Conservation (phyloP, 2,329 filamentous ascomycete species). For the Trichophyton simii region DNA sequence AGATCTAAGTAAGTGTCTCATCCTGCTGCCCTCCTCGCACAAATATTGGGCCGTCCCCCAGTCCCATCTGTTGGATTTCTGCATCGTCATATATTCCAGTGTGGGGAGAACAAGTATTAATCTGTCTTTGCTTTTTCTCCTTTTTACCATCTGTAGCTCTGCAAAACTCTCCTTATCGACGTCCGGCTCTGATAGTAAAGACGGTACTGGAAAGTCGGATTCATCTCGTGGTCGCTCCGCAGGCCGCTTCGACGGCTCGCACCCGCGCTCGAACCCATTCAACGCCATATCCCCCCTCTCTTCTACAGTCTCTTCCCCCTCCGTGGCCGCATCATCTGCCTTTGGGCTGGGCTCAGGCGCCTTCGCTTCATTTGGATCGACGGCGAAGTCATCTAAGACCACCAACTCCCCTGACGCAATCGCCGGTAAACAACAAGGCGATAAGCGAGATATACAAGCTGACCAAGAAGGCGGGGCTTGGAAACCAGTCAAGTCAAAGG, state of each 20-base stretch:
- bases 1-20: slow-evolving; percentile 18
- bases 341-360: slow-evolving; percentile 91
- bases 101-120: slow-evolving; percentile 17
- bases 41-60: not conserved
- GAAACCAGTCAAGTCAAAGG: slow-evolving; percentile 28
- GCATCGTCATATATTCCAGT: slow-evolving; percentile 5
- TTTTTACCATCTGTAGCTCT: slow-evolving; percentile 41
- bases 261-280: slow-evolving; percentile 66
- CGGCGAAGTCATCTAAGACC: slow-evolving; percentile 76
- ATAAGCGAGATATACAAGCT: slow-evolving; percentile 45
- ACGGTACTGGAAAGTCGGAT: slow-evolving; percentile 41
- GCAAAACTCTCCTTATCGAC: slow-evolving; percentile 87
- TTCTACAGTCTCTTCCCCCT: slow-evolving; percentile 60
- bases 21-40: not conserved
- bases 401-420: slow-evolving; percentile 67
- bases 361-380: slow-evolving; percentile 82
- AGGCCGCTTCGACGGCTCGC: slow-evolving; percentile 64
- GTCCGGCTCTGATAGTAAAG: slow-evolving; percentile 44
- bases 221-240: slow-evolving; percentile 52
- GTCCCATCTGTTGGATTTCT: not conserved
- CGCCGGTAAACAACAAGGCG: slow-evolving; percentile 44
- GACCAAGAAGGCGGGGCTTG: slow-evolving; percentile 17
- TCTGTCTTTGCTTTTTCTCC: slow-evolving; percentile 10
- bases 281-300: slow-evolving; percentile 60
- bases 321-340: slow-evolving; percentile 65